Evolutionary conservation across 2,329 filamentous ascomycete species (phyloP).

Genomic region (Grosmannia huntii): DNA sequence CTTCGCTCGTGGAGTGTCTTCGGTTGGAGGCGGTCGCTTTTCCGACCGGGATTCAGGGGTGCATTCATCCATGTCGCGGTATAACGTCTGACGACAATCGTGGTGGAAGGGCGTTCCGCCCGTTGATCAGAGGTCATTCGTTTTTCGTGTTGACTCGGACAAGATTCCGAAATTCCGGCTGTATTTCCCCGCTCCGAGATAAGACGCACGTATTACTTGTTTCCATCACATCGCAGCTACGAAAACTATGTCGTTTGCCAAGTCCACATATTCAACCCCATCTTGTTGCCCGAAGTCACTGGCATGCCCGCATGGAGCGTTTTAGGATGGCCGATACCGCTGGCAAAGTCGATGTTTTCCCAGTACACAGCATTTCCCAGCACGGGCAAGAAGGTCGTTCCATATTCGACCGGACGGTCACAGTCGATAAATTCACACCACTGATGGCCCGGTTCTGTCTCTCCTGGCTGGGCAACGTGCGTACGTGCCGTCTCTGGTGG

Average conservation of each 20-base stretch:
- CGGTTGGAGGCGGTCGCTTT: background rate
- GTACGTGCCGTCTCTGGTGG: background rate
- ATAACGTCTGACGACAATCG: too few relatives aligned
- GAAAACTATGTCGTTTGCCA: background rate
- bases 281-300: background rate
- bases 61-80: background rate
- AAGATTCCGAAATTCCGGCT: background rate
- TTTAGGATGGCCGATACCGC: background rate
- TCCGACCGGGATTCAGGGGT: background rate
- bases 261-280: background rate
- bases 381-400: background rate
- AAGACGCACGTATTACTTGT: too few relatives aligned
- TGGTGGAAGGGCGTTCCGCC: background rate
- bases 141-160: background rate
- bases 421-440: background rate
- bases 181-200: background rate
- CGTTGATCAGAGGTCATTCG: background rate
- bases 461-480: too few relatives aligned
- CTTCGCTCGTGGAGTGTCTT: background rate
- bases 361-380: background rate
- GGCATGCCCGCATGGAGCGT: background rate
- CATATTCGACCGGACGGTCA: background rate
- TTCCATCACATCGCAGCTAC: too few relatives aligned
- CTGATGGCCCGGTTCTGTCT: background rate
- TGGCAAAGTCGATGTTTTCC: background rate